Evolutionary conservation across 148 eudicot genomes (phyloP).

Genomic region (Rhododendron molle): DNA sequence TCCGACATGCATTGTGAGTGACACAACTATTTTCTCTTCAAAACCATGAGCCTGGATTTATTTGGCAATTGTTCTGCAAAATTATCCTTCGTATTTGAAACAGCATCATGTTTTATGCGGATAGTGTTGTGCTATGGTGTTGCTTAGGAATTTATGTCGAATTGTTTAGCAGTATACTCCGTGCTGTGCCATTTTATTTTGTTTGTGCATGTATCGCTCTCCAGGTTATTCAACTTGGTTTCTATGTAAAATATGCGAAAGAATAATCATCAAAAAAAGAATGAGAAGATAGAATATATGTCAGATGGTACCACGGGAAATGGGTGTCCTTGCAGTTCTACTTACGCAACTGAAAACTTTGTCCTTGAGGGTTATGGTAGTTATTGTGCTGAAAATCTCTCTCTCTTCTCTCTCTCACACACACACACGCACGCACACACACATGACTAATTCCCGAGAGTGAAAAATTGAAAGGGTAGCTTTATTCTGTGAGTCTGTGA

Average conservation of each 20-base stretch:
- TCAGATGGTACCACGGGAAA: neutral
- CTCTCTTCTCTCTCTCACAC: neutral
- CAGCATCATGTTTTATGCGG: neutral
- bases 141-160: neutral
- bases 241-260: neutral
- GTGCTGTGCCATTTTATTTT: neutral
- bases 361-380: neutral
- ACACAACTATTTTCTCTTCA: neutral
- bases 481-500: neutral
- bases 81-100: neutral
- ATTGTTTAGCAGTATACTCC: neutral
- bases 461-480: neutral
- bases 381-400: neutral
- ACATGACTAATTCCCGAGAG: neutral
- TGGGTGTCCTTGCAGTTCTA: neutral
- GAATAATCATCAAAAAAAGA: neutral
- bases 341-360: neutral
- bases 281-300: neutral
- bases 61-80: neutral
- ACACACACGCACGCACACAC: too few relatives aligned
- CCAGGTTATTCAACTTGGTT: neutral
- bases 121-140: neutral
- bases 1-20: constrained; percentile 10
- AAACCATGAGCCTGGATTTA: neutral
- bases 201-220: neutral